A percentile compares a stretch with the other conserved stretches of the same genome.
These are phyloP conservation scores for Porodaedalea pini DNA, from an alignment of 1,284 basidiomycete species.

Conservation along the genomic window DNA sequence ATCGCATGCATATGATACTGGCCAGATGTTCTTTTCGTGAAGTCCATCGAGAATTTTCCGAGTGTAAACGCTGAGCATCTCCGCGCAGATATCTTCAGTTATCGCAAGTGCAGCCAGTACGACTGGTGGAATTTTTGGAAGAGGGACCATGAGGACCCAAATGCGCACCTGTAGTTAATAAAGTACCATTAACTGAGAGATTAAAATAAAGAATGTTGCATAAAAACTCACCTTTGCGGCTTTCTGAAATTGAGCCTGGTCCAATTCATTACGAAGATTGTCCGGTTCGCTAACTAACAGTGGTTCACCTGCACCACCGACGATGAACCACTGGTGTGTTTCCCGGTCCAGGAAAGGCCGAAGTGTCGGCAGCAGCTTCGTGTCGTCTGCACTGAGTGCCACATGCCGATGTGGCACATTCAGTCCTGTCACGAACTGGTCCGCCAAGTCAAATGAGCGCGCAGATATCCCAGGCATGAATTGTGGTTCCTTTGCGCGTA, in stretches of 20 bases:
- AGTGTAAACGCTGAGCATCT: neutral
- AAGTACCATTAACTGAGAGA: too few relatives aligned
- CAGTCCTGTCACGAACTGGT: constrained; percentile 18
- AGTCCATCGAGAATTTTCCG: constrained; percentile 25
- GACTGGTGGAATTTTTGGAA: constrained; percentile 25
- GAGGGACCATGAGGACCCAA: constrained; percentile 22
- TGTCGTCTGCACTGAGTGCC: constrained; percentile 30
- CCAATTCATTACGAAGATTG: constrained; percentile 16
- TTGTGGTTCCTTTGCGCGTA: constrained; percentile 16
- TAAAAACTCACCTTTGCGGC: constrained; percentile 16
- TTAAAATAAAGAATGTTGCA: too few relatives aligned
- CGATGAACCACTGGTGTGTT: constrained; percentile 23
- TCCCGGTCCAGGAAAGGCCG: constrained; percentile 26
- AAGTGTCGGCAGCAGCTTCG: constrained; percentile 27
- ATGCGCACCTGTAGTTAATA: constrained; percentile 23
- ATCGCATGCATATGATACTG: constrained; percentile 31
- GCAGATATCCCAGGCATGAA: constrained; percentile 27
- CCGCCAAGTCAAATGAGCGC: constrained; percentile 22
- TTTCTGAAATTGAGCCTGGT: constrained; percentile 15
- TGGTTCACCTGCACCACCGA: constrained; percentile 28
- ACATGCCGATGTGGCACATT: constrained; percentile 25
- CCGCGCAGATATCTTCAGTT: neutral
- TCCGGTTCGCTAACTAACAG: constrained; percentile 23
- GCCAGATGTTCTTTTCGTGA: constrained; percentile 20
- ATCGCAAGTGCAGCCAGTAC: constrained; percentile 25